phyloP scores from a whole-genome alignment of 2,329 filamentous ascomycete genomes.

The Apiospora sp. region DNA sequence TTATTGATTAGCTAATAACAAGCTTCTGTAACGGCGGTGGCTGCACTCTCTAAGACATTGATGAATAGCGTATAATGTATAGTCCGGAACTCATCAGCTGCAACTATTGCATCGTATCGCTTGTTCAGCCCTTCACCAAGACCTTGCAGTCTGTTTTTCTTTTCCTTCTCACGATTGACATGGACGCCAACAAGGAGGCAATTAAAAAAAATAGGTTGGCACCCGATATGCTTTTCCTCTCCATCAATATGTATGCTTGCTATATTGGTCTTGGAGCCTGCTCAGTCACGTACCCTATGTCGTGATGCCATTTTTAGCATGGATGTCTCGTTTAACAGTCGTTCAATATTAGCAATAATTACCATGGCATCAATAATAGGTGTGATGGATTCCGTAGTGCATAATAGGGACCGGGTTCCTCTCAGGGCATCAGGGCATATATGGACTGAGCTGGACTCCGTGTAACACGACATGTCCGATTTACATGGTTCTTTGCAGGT shows the following conservation, averaged over 20 bases:
- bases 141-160: not conserved
- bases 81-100: not conserved
- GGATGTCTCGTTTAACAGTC: not conserved
- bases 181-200: not conserved
- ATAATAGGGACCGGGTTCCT: constrained; percentile 2
- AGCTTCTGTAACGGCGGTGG: constrained; percentile 12
- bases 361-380: constrained; percentile 18
- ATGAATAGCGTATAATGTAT: not conserved
- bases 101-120: not conserved
- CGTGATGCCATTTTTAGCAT: not conserved
- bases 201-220: not conserved
- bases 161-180: no score
- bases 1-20: constrained; percentile 1
- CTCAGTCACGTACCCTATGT: not conserved
- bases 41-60: constrained; percentile 2
- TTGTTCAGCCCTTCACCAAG: not conserved
- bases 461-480: constrained; percentile 20
- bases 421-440: constrained; percentile 7
- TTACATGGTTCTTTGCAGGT: constrained; percentile 13
- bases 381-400: constrained; percentile 16
- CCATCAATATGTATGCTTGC: not conserved
- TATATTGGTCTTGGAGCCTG: not conserved
- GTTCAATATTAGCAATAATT: constrained; percentile 11
- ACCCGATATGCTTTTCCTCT: not conserved
- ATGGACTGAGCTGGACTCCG: constrained; percentile 7